Conservation (phyloP, 345 rosid species). For the Abelmoschus esculentus region DNA sequence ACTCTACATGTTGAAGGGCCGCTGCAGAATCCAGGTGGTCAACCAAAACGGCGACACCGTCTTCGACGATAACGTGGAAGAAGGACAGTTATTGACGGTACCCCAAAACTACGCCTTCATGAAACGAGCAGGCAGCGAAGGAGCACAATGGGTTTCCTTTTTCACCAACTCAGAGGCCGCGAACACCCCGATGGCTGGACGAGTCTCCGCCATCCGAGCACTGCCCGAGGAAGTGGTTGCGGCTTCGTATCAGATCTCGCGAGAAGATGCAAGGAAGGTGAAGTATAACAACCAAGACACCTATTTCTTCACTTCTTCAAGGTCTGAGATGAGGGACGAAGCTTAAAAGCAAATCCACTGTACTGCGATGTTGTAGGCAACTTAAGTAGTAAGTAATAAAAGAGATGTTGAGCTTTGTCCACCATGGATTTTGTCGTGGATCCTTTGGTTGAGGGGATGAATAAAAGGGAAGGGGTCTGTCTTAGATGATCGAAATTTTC, state of each 20-base stretch:
- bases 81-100: conserved; percentile 54
- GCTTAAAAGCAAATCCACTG: conserved; percentile 27
- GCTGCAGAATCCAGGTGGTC: conserved; percentile 48
- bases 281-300: conserved; percentile 44
- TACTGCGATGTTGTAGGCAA: background rate
- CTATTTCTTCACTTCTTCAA: conserved; percentile 20
- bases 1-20: conserved; percentile 48
- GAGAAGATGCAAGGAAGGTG: conserved; percentile 49
- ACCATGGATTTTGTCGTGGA: background rate
- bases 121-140: conserved; percentile 39
- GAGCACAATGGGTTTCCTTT: conserved; percentile 61
- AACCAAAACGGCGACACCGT: conserved; percentile 45
- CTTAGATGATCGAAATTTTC: too few species aligned
- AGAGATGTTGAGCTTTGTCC: background rate
- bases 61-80: conserved; percentile 38
- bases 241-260: conserved; percentile 35
- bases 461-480: too few species aligned
- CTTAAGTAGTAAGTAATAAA: background rate
- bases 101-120: conserved; percentile 61
- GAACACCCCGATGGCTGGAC: conserved; percentile 41
- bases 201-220: conserved; percentile 42
- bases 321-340: conserved; percentile 37
- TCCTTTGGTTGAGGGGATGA: background rate
- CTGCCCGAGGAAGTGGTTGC: conserved; percentile 52
- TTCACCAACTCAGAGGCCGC: conserved; percentile 53